Conservation (phyloP, 352 stramenopile species). For the Pythium folliculosum region DNA sequence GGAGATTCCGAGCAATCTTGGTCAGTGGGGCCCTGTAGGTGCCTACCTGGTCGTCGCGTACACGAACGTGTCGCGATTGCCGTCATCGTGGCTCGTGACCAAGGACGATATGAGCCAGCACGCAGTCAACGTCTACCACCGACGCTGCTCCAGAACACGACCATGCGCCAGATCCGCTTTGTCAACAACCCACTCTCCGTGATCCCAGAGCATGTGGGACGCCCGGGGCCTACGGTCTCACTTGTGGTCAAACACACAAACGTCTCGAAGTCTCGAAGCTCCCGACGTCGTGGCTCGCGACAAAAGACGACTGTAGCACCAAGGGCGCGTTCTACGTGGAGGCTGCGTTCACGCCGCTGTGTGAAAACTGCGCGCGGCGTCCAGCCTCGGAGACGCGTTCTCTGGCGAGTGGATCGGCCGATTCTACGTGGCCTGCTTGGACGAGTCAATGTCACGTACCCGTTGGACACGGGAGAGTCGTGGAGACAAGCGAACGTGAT, state of each 20-base stretch:
- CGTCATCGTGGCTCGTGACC: background rate
- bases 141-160: too few species aligned
- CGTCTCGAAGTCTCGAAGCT: too few species aligned
- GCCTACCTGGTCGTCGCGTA: background rate
- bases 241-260: too few species aligned
- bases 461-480: background rate
- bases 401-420: background rate
- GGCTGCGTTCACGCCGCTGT: background rate
- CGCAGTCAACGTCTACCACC: background rate
- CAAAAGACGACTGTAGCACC: background rate
- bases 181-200: too few species aligned
- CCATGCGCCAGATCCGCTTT: too few species aligned
- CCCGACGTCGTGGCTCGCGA: background rate
- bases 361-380: background rate
- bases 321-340: background rate
- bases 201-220: too few species aligned
- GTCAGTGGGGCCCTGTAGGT: background rate
- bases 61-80: background rate
- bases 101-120: constrained; percentile 8
- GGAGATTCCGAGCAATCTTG: background rate
- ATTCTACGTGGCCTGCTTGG: background rate
- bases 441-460: background rate
- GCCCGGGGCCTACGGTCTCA: too few species aligned
- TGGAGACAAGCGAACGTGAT: background rate
- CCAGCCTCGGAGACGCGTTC: background rate